Base-by-base conservation (phyloP, 139 green algal species). In the Micromonas commoda region DNA sequence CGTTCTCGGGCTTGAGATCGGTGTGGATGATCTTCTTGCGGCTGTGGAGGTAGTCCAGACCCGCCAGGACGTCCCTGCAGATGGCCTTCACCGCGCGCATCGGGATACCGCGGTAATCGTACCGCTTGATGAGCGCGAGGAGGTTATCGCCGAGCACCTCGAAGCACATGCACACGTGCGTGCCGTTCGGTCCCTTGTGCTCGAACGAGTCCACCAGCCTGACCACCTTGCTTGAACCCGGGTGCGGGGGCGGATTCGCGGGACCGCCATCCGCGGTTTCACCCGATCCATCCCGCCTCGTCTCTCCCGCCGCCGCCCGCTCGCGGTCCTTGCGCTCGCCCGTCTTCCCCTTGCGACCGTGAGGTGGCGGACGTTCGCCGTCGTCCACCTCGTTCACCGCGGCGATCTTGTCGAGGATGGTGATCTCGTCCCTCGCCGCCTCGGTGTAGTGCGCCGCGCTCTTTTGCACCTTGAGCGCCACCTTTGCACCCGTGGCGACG, bases 141-240 rank as follows among this genome's bases (percentile, higher is more conserved):
- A 91, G 74, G 81, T 91, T 91, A 74, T 90, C 84, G 1, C 86
- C 86, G 3, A 91, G 76, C 33, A 85, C 85, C 86, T 98, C 95
- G 80, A 98, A 98, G 29, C 98, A 90, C 88, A 99, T 97, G 87
- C 96, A 99, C 35, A 99, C 90, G 81, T 99, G 96, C 6, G 64
- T 82, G 4, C 96, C 96, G 75, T 98, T 85, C 2, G 94, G 91
- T 0, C 96, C 96, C 0, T 28, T 70, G 82, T 98, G 95, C 71
- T 97, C 90, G 85, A 99, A 99, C 66, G 66, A 84, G 86, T 99
- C 94, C 26, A 92, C 73, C 39, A 99, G 84, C 3, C 82, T 79
- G 5, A 87, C 83, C 20, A 85, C 80, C 53, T 67, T 68, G 45
- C 45, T 57, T 57, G n/a, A n/a, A n/a, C n/a, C n/a, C n/a, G n/a